Base-by-base conservation (phyloP, 2,329 filamentous ascomycete genomes). In the Tolypocladium guangdongense region DNA sequence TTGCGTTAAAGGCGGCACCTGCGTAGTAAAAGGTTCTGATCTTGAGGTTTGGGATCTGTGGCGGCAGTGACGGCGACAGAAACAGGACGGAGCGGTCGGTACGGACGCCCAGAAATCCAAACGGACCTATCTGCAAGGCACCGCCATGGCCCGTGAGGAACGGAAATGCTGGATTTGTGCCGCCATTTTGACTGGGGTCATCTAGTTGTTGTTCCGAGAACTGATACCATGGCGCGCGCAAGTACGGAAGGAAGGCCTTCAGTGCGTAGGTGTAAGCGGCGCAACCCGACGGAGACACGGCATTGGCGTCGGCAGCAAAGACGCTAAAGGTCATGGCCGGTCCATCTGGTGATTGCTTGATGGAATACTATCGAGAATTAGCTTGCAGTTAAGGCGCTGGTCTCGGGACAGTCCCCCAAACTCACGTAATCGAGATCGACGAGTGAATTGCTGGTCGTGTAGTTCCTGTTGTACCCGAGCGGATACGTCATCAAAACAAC, bases 301-400 rank as follows among this genome's bases (percentile, higher is more conserved):
- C 74, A 55, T 83, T 85, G 32, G 84, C 83, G 11, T 82, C 79
- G 50, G 87, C 81, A 55, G 81, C 80, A 66, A 86, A 87, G 16
- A 86, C 82, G 14, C 82, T 81, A 65, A 83, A 88, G 1, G 85
- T 88, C 86, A 88, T 88, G 7, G 81, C 85, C 0, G 85, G 86
- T 0, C 86, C 85, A 57, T 86, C 77, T 0, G 78, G 70, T 18
- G 63, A 64, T 14, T 62, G 62, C n/a, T 63, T 62, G 49, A 61
- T 71, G 68, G 60, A 50, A 52, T 64, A 65, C 60, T 62, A 16
- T 5, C 1, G 10, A n/a, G 18, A 7, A 32, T 46, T 32, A 46
- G 43, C 43, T 45, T 11, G 24, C 14, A 33, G 32, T 4, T 12
- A 11, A 4, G 32, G 30, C 7, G 30, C 3, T 33, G 24, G 41